These are phyloP conservation scores for Solanum sparsipilum DNA, from an alignment of 257 asterid species.

Conservation along the genomic window DNA sequence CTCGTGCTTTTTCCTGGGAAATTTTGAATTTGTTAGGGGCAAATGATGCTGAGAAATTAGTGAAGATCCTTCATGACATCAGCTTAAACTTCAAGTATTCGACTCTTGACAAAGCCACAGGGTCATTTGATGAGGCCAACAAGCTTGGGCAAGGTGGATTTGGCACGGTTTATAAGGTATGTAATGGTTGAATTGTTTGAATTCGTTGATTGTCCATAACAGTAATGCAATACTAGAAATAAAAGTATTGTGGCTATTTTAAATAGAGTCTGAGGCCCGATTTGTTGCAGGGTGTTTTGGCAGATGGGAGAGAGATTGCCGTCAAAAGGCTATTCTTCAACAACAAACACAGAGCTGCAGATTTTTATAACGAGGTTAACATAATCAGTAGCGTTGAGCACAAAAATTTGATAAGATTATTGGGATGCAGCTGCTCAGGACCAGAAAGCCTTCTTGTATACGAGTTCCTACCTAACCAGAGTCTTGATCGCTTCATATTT, in stretches of 20 bases:
- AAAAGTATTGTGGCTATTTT: neutral
- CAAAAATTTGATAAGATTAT: conserved; percentile 11
- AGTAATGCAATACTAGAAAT: neutral
- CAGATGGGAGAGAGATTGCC: conserved; percentile 24
- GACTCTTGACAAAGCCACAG: conserved; percentile 25
- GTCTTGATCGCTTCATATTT: conserved; percentile 22
- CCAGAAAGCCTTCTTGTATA: conserved; percentile 24
- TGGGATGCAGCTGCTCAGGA: conserved; percentile 24
- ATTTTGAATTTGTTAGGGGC: neutral
- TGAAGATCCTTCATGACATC: conserved; percentile 10
- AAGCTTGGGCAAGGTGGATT: conserved; percentile 29
- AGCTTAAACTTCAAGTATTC: conserved; percentile 23
- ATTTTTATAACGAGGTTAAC: conserved; percentile 21
- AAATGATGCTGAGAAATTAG: conserved; percentile 14
- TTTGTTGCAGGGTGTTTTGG: conserved; percentile 12
- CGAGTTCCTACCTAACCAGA: conserved; percentile 15
- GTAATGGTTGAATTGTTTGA: neutral
- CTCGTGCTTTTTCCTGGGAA: neutral
- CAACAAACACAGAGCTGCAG: conserved; percentile 8
- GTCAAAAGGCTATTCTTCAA: conserved; percentile 20
- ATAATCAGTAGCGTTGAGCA: conserved; percentile 18
- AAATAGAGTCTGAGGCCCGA: neutral
- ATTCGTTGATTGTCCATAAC: neutral
- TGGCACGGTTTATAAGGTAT: conserved; percentile 22
- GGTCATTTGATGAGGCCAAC: conserved; percentile 19